Evolutionary conservation across 345 rosid species (phyloP).

Genomic region (Eucalyptus pumila): DNA sequence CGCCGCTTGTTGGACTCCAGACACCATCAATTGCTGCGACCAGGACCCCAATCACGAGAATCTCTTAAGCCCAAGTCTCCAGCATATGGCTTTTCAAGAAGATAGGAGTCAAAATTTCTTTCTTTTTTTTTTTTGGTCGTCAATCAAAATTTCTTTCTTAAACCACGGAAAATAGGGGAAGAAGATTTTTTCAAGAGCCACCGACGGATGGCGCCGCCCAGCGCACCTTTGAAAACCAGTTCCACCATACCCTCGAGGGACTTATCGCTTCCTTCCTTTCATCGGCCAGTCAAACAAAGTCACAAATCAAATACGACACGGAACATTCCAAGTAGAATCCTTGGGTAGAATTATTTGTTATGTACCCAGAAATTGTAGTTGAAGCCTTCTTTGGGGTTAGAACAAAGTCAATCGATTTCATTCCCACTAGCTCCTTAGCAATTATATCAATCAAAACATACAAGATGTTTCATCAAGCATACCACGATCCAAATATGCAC

Average conservation of each 20-base stretch:
- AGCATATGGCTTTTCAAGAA: neutral
- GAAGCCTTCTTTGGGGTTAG: neutral
- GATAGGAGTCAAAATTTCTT: neutral
- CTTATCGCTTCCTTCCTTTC: neutral
- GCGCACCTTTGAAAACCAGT: neutral
- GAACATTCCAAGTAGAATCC: neutral
- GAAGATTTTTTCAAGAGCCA: neutral
- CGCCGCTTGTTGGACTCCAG: neutral
- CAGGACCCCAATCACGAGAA: neutral
- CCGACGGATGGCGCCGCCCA: rapidly evolving
- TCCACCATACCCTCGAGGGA: rapidly evolving
- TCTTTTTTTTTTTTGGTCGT: no score
- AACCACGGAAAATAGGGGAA: neutral
- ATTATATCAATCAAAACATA: neutral
- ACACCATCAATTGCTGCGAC: neutral
- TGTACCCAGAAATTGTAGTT: neutral
- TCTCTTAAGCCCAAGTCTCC: neutral
- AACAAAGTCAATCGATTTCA: neutral
- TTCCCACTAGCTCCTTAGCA: neutral
- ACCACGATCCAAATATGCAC: neutral
- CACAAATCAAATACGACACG: neutral
- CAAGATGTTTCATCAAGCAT: neutral
- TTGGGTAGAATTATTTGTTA: neutral
- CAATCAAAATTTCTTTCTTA: neutral
- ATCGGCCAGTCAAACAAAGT: neutral